Conservation (phyloP, 345 rosid species). For the Eucalyptus camaldulensis region DNA sequence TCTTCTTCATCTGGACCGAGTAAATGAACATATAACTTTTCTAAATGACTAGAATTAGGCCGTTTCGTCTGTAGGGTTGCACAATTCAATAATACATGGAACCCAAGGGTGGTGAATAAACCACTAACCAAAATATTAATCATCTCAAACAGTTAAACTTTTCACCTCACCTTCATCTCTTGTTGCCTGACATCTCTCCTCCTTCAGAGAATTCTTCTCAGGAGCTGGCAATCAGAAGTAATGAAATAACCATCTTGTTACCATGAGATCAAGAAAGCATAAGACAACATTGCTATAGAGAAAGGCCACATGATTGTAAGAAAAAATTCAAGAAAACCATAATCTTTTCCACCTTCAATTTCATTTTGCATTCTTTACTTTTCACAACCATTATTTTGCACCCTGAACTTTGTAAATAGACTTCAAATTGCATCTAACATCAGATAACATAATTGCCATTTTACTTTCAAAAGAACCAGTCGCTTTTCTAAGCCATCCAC, state of each 20-base stretch:
- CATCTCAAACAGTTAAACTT: not conserved
- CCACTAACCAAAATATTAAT: not conserved
- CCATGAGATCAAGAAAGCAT: not conserved
- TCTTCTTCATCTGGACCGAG: conserved; percentile 26
- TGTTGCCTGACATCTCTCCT: not conserved
- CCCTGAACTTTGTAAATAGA: not conserved
- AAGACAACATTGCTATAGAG: not conserved
- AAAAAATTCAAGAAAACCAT: not conserved
- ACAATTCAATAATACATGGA: not conserved
- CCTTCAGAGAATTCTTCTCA: not conserved
- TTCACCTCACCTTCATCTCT: not conserved
- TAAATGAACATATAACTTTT: not conserved
- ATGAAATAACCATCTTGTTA: not conserved
- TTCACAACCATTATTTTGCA: not conserved
- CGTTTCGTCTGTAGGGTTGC: not conserved
- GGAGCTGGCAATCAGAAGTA: not conserved
- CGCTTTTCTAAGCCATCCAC: not conserved
- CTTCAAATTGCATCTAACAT: not conserved
- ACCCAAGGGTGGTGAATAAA: not conserved
- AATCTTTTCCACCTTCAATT: not conserved
- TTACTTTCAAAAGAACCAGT: not conserved
- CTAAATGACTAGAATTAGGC: not conserved
- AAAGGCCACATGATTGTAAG: not conserved
- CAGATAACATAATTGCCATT: not conserved
- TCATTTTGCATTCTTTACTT: not conserved